These are phyloP conservation scores for Ogataea siamensis DNA, from an alignment of 805 yeast species.

Conservation along the genomic window DNA sequence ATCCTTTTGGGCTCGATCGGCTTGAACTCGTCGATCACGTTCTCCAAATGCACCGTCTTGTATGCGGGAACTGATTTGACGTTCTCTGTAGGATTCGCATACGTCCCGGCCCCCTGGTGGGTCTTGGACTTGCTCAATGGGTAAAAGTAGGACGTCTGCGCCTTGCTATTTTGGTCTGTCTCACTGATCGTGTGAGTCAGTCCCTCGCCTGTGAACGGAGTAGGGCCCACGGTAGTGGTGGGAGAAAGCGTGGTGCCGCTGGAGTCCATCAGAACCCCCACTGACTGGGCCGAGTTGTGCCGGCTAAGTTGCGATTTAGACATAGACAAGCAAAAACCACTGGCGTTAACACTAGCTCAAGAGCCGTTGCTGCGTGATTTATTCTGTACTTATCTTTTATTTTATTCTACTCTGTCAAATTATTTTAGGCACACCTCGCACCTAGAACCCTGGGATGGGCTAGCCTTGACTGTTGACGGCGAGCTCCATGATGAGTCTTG, in stretches of 20 bases:
- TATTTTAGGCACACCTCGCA: constrained; percentile 4
- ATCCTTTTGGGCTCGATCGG: constrained; percentile 25
- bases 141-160: constrained; percentile 12
- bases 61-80: constrained; percentile 19
- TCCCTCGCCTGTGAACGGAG: constrained; percentile 8
- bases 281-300: constrained; percentile 9
- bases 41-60: constrained; percentile 24
- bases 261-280: constrained; percentile 5
- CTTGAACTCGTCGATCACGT: constrained; percentile 18
- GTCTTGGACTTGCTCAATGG: constrained; percentile 24
- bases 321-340: constrained; percentile 2
- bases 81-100: constrained; percentile 10
- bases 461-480: constrained; percentile 83
- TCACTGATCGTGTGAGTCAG: background rate
- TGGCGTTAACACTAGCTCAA: background rate
- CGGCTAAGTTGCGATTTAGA: constrained; percentile 2
- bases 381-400: constrained; percentile 7
- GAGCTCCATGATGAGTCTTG: constrained; percentile 89
- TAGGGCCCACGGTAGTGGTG: constrained; percentile 9
- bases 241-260: constrained; percentile 13
- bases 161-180: background rate
- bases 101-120: constrained; percentile 24
- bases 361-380: background rate
- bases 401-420: constrained; percentile 4
- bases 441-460: too few species aligned